Percentiles rank a stretch among this genome's conserved stretches.
Conservation (phyloP, 2,329 filamentous ascomycete genomes). For the Aureobasidium mangrovei region DNA sequence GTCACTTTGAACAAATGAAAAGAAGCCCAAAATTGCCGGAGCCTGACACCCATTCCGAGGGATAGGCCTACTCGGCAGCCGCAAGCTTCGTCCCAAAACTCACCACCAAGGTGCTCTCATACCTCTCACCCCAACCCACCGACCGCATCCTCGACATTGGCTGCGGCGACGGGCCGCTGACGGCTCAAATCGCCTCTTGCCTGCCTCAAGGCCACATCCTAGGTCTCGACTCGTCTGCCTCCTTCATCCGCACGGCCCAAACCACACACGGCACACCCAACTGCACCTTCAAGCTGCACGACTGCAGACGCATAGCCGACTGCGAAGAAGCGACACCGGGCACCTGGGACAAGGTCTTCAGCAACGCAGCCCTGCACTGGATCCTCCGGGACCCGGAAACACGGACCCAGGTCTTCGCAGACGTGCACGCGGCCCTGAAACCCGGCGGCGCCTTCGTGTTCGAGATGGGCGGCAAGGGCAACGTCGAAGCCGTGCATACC, state of each 20-base stretch:
- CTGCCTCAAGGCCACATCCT: constrained; percentile 24
- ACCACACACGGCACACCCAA: constrained; percentile 19
- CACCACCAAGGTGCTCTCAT: constrained; percentile 29
- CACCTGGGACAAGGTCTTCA: constrained; percentile 33
- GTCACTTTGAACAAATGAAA: too few species aligned
- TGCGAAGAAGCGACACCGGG: constrained; percentile 18
- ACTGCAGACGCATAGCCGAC: constrained; percentile 24
- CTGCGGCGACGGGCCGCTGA: constrained; percentile 34
- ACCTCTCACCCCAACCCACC: constrained; percentile 27
- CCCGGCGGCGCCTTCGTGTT: constrained; percentile 54
- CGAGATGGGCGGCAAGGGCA: constrained; percentile 64
- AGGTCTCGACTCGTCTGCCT: constrained; percentile 33
- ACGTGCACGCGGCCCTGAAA: constrained; percentile 43
- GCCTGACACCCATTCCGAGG: too few species aligned
- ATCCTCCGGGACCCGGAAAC: constrained; percentile 40
- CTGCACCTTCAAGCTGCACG: constrained; percentile 24
- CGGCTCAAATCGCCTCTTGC: constrained; percentile 28
- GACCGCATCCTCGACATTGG: constrained; percentile 34
- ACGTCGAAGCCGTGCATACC: constrained; percentile 54
- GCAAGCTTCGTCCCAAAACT: constrained; percentile 35
- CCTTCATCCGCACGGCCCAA: constrained; percentile 33
- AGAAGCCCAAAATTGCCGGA: too few species aligned
- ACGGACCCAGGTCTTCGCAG: constrained; percentile 45
- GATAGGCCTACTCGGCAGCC: constrained; percentile 27
- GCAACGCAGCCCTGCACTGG: constrained; percentile 38